Base-by-base conservation (phyloP, 805 yeast species). In the Wickerhamiella shivajii region DNA sequence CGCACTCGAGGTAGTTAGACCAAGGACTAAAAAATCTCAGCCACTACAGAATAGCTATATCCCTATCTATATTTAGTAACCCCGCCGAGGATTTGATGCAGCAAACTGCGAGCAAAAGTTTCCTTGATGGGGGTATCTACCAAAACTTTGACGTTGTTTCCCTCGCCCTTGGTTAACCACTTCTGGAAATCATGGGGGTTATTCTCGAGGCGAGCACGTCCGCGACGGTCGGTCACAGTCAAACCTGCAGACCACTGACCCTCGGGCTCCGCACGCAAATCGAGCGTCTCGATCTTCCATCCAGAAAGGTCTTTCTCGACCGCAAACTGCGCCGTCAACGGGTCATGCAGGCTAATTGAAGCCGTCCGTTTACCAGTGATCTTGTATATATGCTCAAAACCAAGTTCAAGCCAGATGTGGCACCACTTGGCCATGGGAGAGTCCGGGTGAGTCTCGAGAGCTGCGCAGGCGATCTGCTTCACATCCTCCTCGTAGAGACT, bases 191-290 rank as follows among this genome's bases (percentile, higher is more conserved):
- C 50, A 27, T 43, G 45, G 8, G 42, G 41, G 19, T 37, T 40
- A 23, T 44, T 14, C 16, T 34, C 39, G 16, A 20, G 13, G 14
- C 39, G 34, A 15, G 50, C 45, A 12, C 57, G 39, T 18, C 53
- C 50, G 24, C 65, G 49, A 9, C 44, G 38, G 28, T 60, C 65
- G 6, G 46, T 42, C 3, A 58, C 45, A 6, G 61, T 56, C 41
- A 38, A 38, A 2, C 65, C 65, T 34, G 42, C 31, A 5, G 59
- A 45, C 57, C 60, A 58, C 34, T 50, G 50, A 15, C 65, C 64
- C n/a, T 13, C 36, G 10, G 56, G 42, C 39, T 60, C 65, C 7
- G 59, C 57, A 17, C 64, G 50, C 5, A 60, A 44, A 32, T 60
- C 64, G 27, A 40, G 40, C 9, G 28, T 31, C 14, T 41, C 34